Percentiles rank a stretch among this genome's conserved stretches.
phyloP scores from a whole-genome alignment of 2,329 filamentous ascomycete genomes.

The Cytospora piceae region DNA sequence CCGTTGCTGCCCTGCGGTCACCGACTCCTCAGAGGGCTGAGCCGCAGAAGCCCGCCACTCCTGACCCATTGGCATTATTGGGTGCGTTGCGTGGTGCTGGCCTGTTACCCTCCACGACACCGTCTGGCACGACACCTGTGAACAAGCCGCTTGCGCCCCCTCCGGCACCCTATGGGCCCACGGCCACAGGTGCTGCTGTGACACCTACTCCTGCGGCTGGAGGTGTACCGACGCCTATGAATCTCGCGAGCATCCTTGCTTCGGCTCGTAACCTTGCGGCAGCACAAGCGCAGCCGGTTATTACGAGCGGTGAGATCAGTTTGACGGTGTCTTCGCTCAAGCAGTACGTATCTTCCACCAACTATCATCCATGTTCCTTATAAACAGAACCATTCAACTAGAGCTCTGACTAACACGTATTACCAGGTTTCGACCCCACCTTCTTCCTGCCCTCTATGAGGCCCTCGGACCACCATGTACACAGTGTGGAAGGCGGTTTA shows the following conservation, averaged over 20 bases:
- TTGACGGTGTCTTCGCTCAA: slow-evolving; percentile 73
- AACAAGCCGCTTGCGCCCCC: slow-evolving; percentile 42
- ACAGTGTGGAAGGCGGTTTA: slow-evolving; percentile 88
- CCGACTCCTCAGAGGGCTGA: slow-evolving; percentile 51
- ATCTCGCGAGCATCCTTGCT: slow-evolving; percentile 37
- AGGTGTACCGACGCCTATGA: slow-evolving; percentile 35
- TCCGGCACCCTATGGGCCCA: slow-evolving; percentile 22
- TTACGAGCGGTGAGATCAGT: slow-evolving; percentile 49
- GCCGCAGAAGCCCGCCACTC: slow-evolving; percentile 43
- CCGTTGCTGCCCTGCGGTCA: slow-evolving; percentile 49
- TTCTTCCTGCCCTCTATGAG: slow-evolving; percentile 77
- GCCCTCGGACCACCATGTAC: slow-evolving; percentile 84
- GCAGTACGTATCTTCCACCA: slow-evolving; percentile 56
- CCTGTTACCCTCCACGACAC: slow-evolving; percentile 56
- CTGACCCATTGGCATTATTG: slow-evolving; percentile 63
- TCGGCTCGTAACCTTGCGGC: slow-evolving; percentile 31
- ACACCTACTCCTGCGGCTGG: slow-evolving; percentile 13
- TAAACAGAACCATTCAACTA: neutral
- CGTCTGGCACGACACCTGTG: slow-evolving; percentile 43
- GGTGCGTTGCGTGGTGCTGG: slow-evolving; percentile 71
- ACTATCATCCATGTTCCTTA: neutral
- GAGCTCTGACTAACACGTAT: slow-evolving; percentile 17
- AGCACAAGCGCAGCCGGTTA: slow-evolving; percentile 29
- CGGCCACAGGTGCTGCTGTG: slow-evolving; percentile 37
- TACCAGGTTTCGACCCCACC: slow-evolving; percentile 71